These are phyloP conservation scores for Lactarius psammicola DNA, from an alignment of 768 basidiomycete genomes.

Conservation along the genomic window DNA sequence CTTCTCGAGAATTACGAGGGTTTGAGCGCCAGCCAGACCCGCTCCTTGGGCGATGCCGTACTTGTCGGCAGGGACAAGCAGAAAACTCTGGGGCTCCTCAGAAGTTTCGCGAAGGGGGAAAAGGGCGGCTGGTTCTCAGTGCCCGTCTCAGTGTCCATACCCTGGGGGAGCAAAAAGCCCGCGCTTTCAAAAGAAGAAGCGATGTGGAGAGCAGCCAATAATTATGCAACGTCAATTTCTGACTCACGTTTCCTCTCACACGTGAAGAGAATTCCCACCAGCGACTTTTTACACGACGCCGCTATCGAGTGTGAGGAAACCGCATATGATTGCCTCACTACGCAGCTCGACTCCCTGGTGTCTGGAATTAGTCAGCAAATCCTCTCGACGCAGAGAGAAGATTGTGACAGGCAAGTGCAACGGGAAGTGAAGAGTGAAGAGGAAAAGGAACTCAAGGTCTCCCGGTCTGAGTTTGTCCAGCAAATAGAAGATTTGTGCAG, in stretches of 20 bases:
- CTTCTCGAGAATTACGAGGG: slow-evolving; percentile 2
- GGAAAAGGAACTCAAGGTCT: not conserved
- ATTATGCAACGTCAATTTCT: not conserved
- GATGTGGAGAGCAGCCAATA: slow-evolving; percentile 7
- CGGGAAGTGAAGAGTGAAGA: slow-evolving; percentile 7
- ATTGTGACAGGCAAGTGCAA: slow-evolving; percentile 11
- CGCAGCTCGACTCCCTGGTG: slow-evolving; percentile 6
- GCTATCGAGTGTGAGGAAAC: not conserved
- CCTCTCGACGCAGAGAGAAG: slow-evolving; percentile 15
- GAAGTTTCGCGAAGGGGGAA: not conserved
- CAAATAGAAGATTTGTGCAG: slow-evolving; percentile 10
- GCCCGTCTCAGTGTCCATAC: too few relatives aligned
- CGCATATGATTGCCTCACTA: slow-evolving; percentile 14
- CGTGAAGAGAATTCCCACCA: not conserved
- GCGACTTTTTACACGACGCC: not conserved
- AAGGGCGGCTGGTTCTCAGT: not conserved
- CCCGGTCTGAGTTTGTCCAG: slow-evolving; percentile 13
- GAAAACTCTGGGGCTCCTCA: not conserved
- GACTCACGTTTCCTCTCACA: slow-evolving; percentile 23
- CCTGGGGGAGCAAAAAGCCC: not conserved
- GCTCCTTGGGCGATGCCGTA: not conserved
- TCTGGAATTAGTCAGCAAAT: slow-evolving; percentile 5
- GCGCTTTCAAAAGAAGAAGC: slow-evolving; percentile 1
- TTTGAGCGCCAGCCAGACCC: not conserved
- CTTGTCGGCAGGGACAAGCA: not conserved